Base-by-base conservation (phyloP, 2,329 filamentous ascomycete species). In the Pseudopithomyces maydicus region DNA sequence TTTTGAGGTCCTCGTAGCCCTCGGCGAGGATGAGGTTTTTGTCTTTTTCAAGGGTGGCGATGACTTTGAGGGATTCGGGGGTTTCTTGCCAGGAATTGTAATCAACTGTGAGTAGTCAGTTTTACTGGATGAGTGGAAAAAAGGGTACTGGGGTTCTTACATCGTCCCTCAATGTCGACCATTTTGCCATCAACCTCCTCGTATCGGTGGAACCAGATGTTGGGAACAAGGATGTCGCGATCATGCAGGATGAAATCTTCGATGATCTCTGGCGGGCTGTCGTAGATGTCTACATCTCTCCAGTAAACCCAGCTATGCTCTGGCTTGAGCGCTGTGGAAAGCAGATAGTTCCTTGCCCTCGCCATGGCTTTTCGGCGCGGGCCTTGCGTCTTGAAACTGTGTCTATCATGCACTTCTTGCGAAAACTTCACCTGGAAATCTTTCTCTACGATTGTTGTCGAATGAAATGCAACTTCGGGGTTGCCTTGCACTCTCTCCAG, bases 51-150 rank as follows among this genome's bases (percentile, higher is more conserved):
- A 98, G 82, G 52, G 81, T 86, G 6, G 84, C 80, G n/a, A 89
- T 83, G 52, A 98, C 84, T 70, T 88, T 90, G 57, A 89, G 85
- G 46, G 85, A 92, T 77, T 94, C 90, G 50, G 93, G 89, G 10
- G 94, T 94, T 79, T 99, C 95, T 67, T 96, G 86, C 95, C 95
- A 99, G 1, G 95, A 98, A 79, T 99, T 99, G 81, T 99, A 99
- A 76, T 99, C 95, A 73, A 98, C 91, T 95, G 59, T 35, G 33
- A 20, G 39, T 53, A 22, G 63, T 70, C 49, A 67, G 62, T n/a
- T n/a, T n/a, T n/a, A n/a, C n/a, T n/a, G 51, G 23, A 10, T n/a
- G 36, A 20, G 29, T 1, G 23, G 8, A 17, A 35, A 3, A 23
- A 42, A 6, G 14, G 23, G 19, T 22, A 29, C 22, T 23, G 35